Conservation (phyloP, 352 stramenopile genomes). For the Pythium guiyangense region DNA sequence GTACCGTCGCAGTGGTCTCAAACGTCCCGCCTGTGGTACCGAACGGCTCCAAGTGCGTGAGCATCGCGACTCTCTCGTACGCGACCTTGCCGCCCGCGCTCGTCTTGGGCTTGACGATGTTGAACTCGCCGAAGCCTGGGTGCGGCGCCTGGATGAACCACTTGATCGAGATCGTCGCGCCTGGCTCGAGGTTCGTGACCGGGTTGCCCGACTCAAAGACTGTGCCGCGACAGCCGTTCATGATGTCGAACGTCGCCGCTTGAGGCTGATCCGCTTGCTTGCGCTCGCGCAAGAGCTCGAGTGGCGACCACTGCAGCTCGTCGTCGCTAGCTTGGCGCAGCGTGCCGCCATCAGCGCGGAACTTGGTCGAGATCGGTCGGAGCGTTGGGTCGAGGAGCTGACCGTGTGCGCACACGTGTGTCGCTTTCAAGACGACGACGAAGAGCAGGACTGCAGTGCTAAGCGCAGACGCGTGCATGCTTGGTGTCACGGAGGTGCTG, state of each 20-base stretch:
- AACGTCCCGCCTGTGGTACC: constrained; percentile 24
- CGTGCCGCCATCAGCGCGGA: constrained; percentile 30
- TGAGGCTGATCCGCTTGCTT: constrained; percentile 37
- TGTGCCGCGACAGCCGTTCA: constrained; percentile 54
- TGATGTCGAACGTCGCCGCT: constrained; percentile 44
- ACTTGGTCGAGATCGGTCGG: constrained; percentile 24
- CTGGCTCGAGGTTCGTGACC: constrained; percentile 37
- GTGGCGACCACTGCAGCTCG: no score
- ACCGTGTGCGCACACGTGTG: constrained; percentile 15
- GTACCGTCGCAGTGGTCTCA: constrained; percentile 29
- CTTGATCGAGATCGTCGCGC: constrained; percentile 39
- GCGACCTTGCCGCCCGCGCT: constrained; percentile 35
- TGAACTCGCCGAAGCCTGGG: constrained; percentile 44
- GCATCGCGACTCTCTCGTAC: constrained; percentile 29
- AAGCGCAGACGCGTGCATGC: no score
- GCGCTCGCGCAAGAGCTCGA: constrained; percentile 35
- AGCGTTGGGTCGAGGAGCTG: constrained; percentile 17
- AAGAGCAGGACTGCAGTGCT: no score
- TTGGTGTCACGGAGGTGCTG: no score
- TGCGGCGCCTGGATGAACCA: constrained; percentile 56
- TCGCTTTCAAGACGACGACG: no score
- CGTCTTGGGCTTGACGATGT: constrained; percentile 47
- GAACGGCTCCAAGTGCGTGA: constrained; percentile 41
- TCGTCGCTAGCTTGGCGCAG: constrained; percentile 33
- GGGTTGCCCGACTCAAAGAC: constrained; percentile 42